A percentile compares a stretch with the other conserved stretches of the same genome.
Evolutionary conservation across 2,329 filamentous ascomycete species (phyloP).

Genomic region (Thermothelomyces thermophilus): DNA sequence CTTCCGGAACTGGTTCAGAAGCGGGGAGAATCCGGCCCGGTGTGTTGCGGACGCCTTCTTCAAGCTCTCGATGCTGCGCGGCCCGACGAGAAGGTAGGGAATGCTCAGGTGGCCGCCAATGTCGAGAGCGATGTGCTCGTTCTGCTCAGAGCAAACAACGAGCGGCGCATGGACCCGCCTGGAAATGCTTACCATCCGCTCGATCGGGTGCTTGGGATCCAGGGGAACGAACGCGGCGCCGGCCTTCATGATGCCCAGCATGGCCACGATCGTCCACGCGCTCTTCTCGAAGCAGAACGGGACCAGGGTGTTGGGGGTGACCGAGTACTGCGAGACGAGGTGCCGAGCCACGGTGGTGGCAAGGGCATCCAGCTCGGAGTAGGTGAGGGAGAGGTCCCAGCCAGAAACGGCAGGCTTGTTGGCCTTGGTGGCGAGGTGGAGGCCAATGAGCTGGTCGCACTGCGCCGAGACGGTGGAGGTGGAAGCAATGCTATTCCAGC

Average conservation of each 20-base stretch:
- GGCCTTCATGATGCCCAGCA: constrained; percentile 31
- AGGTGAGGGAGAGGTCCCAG: constrained; percentile 29
- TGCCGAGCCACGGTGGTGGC: constrained; percentile 24
- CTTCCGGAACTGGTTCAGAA: background rate
- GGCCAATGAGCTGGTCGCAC: constrained; percentile 15
- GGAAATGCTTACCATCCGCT: constrained; percentile 30
- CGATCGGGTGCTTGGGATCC: constrained; percentile 33
- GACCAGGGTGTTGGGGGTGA: constrained; percentile 29
- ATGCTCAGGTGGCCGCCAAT: background rate
- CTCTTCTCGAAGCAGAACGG: constrained; percentile 34
- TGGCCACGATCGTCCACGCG: constrained; percentile 27
- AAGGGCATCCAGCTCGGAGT: constrained; percentile 26
- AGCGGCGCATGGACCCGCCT: constrained; percentile 24
- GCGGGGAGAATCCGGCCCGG: background rate
- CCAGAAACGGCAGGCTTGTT: constrained; percentile 26
- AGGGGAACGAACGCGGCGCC: constrained; percentile 29
- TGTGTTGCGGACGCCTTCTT: background rate
- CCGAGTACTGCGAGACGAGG: constrained; percentile 21
- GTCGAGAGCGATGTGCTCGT: constrained; percentile 2
- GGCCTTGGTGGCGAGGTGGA: constrained; percentile 14
- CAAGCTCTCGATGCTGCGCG: background rate
- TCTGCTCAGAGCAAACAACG: constrained; percentile 11
- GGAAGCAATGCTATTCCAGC: background rate
- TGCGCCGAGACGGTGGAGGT: constrained; percentile 7
- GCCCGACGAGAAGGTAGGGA: background rate